Conservation (phyloP, 805 yeast genomes). For the Candida pseudoglaebosa region DNA sequence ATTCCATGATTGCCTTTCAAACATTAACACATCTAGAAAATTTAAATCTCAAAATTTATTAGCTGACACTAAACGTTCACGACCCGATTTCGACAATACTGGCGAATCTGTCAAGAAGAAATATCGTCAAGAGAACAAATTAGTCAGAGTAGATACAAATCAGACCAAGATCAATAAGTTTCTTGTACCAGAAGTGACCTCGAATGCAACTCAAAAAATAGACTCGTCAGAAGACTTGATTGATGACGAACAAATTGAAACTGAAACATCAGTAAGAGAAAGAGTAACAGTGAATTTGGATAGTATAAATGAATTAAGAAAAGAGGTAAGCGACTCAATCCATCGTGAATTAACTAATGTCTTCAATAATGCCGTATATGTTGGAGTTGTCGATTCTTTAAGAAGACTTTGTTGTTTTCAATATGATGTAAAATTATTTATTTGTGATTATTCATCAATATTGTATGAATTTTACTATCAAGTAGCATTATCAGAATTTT, state of each 20-base stretch:
- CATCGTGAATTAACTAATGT: slow-evolving; percentile 60
- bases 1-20: slow-evolving; percentile 49
- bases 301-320: slow-evolving; percentile 56
- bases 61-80: slow-evolving; percentile 12
- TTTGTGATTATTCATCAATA: slow-evolving; percentile 77
- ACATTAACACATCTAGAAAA: slow-evolving; percentile 62
- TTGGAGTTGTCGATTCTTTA: slow-evolving; percentile 76
- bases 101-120: slow-evolving; percentile 16
- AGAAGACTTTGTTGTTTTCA: slow-evolving; percentile 80
- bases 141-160: slow-evolving; percentile 67
- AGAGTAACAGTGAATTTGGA: slow-evolving; percentile 46
- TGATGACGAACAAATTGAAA: slow-evolving; percentile 6
- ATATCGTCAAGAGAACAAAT: slow-evolving; percentile 55
- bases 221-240: slow-evolving; percentile 4
- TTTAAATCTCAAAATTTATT: slow-evolving; percentile 60
- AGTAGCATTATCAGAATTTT: slow-evolving; percentile 68
- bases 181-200: slow-evolving; percentile 5
- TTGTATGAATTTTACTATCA: slow-evolving; percentile 76
- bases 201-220: slow-evolving; percentile 6
- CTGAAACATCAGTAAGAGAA: slow-evolving; percentile 6
- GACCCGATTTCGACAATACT: slow-evolving; percentile 10
- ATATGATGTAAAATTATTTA: slow-evolving; percentile 67
- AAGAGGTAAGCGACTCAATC: slow-evolving; percentile 42
- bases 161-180: slow-evolving; percentile 41
- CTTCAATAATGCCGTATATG: slow-evolving; percentile 65